Evolutionary conservation across 2,329 filamentous ascomycete species (phyloP).

Genomic region (Thermoascus crustaceus): DNA sequence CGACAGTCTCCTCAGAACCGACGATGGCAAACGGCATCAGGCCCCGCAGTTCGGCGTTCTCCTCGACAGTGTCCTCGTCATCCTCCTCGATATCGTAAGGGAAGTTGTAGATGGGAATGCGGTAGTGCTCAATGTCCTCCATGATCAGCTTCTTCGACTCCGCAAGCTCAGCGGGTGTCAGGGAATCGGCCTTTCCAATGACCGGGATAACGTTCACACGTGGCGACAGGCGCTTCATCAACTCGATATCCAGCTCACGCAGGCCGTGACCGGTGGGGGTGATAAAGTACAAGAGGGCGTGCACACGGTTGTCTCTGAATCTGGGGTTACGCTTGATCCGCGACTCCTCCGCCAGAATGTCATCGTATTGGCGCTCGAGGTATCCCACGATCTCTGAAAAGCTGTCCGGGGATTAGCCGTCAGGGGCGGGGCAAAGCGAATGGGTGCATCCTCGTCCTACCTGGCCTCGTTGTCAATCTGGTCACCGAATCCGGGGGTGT

Average conservation of each 20-base stretch:
- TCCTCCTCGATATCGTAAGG: conserved; percentile 99
- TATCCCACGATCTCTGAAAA: conserved; percentile 97
- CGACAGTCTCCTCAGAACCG: conserved; percentile 88
- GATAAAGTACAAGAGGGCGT: conserved; percentile 98
- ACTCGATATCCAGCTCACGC: conserved; percentile 96
- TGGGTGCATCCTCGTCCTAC: conserved; percentile 41
- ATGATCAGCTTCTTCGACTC: conserved; percentile 99
- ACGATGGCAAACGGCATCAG: conserved; percentile 99
- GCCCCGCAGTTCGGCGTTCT: conserved; percentile 93
- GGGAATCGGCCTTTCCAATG: conserved; percentile 95
- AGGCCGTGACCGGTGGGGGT: conserved; percentile 95
- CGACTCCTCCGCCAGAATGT: conserved; percentile 97
- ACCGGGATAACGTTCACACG: conserved; percentile 98
- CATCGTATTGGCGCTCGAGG: conserved; percentile 98
- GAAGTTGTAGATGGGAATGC: conserved; percentile 99
- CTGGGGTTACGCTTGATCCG: conserved; percentile 99
- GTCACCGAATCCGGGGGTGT: conserved; percentile 96
- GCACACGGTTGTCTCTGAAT: conserved; percentile 98
- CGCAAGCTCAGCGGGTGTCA: conserved; percentile 90
- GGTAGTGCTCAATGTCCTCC: conserved; percentile 99
- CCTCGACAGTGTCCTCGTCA: conserved; percentile 97
- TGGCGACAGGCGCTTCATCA: conserved; percentile 98
- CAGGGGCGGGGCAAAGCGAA: conserved; percentile 12
- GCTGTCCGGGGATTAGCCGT: conserved; percentile 41
- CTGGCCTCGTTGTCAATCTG: conserved; percentile 99